Evolutionary conservation across 768 basidiomycete genomes (phyloP), one percentile per base, ranked within the genome.

Genomic region (Pholiota microspora): DNA sequence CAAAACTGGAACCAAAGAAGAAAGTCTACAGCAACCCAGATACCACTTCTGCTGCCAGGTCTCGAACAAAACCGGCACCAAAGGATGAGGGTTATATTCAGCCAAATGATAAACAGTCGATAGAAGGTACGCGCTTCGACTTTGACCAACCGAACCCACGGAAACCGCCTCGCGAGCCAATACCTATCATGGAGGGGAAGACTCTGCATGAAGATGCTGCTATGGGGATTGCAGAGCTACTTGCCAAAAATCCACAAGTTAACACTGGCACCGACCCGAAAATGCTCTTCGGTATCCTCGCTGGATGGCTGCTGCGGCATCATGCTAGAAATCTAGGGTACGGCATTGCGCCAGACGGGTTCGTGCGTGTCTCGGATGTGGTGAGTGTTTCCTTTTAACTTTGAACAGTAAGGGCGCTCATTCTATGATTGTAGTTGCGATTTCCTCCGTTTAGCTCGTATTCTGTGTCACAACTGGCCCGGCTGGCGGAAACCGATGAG

Each of bases 311-410:
- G 42, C 45, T 67, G 45, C 66, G 66, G 12, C 56, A 62, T 29
- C 49, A 56, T 0, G 66, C 66, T 2, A 55, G 57, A 29, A 45
- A 54, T 1, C 31, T 64, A 13, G 66, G 64, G n/a, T 63, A 55
- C 31, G 34, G 51, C 32, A 52, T 67, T 10, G 38, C 59, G 21
- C 66, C 81, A 12, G 93, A 94, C 54, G 93, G 93, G 1, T 94
- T 83, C 65, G 81, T 88, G 23, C 79, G 78, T 47, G 81, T 94
- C 6, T 67, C 75, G 12, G 88, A 92, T 45, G 71, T 94, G 53
- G 92, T 94, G 64, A 60, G 88, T 73, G 45, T 34, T 23, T 7
- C 40, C 12, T 18, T 12, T 21, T 7, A 8, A 1, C 23, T 45
- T 28, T 34, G 23, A 12, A 34, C 27, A 21, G n/a, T 13, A 28